Evolutionary conservation across 106 monocot genomes (phyloP), one percentile per base, ranked within the genome.

Genomic region (Dactylorhiza incarnata): DNA sequence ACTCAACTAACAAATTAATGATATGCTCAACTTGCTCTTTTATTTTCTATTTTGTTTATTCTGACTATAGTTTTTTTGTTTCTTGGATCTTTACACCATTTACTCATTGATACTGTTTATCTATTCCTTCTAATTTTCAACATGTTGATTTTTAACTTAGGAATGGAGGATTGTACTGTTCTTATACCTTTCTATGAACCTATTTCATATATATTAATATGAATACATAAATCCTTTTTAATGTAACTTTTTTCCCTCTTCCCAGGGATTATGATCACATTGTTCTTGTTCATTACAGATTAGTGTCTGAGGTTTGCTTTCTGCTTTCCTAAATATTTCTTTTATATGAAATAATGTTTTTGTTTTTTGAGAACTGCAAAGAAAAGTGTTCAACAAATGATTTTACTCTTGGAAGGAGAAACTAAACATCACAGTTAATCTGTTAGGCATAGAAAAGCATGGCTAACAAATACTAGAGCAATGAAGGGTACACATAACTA

Each of bases 211-310:
- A 24, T 24, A 45, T 45, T 46, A 29, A 26, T n/a, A 15, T 45
- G 44, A 69, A 69, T 6, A 69, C 14, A 45, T 69, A 69, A 44
- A 45, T 46, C 6, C n/a, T 69, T 69, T 45, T 46, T 72, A 48
- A 49, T 22, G 17, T 49, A 48, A 49, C 9, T 72, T 49, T 66
- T 61, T 29, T 49, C 49, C 74, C 15, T 79, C 45, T 86, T 92
- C 87, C 78, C 85, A 95, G 95, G 74, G 90, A 86, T 7, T 87
- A 81, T 82, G 85, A 87, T 48, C 90, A 95, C 73, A 93, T 93
- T 85, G 95, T 90, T 72, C 87, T 95, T 76, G 95, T 93, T 84
- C 95, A 93, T 75, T 95, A 95, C 58, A 84, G 90, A 85, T 92
- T 93, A 67, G 83, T 95, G 20, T 72, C 84, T 77, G 92, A 95